Conservation (phyloP, 2,329 filamentous ascomycete genomes). For the Xylariaceae sp. region DNA sequence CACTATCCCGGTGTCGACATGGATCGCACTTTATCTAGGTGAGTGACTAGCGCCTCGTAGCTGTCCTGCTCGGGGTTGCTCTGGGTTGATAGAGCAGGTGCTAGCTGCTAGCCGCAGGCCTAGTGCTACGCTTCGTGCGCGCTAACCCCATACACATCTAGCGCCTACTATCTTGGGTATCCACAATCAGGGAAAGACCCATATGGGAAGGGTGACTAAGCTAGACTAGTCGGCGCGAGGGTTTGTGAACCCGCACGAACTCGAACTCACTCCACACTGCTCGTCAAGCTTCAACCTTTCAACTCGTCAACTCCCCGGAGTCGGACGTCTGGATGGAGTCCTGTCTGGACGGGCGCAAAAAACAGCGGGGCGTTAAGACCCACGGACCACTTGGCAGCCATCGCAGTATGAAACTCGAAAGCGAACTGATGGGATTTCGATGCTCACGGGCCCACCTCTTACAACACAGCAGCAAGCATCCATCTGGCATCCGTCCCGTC, state of each 20-base stretch:
- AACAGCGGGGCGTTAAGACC: not conserved
- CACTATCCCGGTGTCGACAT: no score
- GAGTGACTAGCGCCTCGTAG: not conserved
- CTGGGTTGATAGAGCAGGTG: no score
- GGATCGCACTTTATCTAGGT: no score
- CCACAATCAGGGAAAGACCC: not conserved
- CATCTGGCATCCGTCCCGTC: no score
- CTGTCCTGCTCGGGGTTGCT: not conserved
- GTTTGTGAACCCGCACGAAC: no score
- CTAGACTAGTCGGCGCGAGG: not conserved
- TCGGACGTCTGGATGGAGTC: not conserved
- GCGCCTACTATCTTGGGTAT: not conserved
- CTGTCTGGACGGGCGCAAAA: not conserved
- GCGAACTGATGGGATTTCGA: no score
- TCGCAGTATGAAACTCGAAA: no score
- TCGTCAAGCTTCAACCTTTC: no score
- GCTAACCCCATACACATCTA: not conserved
- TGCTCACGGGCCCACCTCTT: no score
- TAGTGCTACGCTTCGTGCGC: not conserved
- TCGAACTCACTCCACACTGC: not conserved
- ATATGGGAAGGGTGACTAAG: not conserved
- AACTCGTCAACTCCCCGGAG: not conserved
- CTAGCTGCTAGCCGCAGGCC: no score
- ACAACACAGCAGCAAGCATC: no score
- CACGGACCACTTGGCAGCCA: no score